Conservation (phyloP, 2,329 filamentous ascomycete species). For the Alternaria sp. region DNA sequence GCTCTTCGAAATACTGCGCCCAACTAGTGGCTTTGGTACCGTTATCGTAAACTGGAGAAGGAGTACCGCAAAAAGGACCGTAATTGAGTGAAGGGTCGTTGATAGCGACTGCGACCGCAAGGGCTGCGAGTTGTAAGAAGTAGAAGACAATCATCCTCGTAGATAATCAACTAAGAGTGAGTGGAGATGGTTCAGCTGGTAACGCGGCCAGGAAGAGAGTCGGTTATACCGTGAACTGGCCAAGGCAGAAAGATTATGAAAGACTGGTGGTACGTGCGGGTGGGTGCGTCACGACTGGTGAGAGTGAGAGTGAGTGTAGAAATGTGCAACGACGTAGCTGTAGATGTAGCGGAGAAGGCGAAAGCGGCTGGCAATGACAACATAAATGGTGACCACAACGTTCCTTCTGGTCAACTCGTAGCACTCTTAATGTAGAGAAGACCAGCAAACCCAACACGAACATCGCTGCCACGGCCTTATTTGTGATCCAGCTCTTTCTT, state of each 20-base stretch:
- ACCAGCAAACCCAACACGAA: no score
- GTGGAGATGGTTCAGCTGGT: neutral
- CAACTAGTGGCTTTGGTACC: conserved; percentile 1
- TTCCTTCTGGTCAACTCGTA: neutral
- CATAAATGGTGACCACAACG: neutral
- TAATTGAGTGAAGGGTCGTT: neutral
- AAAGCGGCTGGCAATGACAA: neutral
- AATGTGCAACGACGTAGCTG: neutral
- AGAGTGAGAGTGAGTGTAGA: neutral
- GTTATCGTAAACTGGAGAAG: neutral
- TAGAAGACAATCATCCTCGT: neutral
- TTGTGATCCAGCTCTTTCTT: no score
- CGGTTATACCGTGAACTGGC: neutral
- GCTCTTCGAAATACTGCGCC: neutral
- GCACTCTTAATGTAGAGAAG: no score
- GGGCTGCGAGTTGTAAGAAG: neutral
- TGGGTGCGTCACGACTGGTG: neutral
- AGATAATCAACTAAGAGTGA: neutral
- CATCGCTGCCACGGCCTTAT: no score
- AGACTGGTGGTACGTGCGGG: neutral
- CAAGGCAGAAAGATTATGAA: neutral
- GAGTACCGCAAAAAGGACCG: neutral
- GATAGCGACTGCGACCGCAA: neutral
- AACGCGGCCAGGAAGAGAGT: neutral
- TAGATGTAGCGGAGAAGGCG: neutral